These are phyloP conservation scores for Leccinum variicolor DNA, from an alignment of 768 basidiomycete genomes.

Conservation along the genomic window DNA sequence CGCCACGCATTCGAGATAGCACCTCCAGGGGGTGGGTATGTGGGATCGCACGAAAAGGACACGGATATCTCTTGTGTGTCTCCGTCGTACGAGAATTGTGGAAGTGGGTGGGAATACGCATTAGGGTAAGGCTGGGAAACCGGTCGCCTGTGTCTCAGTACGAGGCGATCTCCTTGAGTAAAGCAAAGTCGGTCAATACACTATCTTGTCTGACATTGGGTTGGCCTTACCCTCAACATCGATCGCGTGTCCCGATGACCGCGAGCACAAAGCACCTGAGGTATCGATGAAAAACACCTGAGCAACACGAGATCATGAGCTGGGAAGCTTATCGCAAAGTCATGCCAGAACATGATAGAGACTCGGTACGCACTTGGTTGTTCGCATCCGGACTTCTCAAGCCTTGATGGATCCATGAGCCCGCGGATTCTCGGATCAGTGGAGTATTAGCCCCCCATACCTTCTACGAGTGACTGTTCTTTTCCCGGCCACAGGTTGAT, in stretches of 20 bases:
- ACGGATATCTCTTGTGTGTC: conserved; percentile 58
- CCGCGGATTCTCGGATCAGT: background rate
- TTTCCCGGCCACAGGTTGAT: conserved; percentile 69
- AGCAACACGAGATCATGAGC: background rate
- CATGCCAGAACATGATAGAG: background rate
- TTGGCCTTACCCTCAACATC: conserved; percentile 63
- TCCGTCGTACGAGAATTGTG: conserved; percentile 59
- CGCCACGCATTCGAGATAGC: conserved; percentile 49
- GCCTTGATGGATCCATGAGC: conserved; percentile 37
- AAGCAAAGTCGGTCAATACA: conserved; percentile 6
- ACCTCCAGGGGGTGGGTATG: conserved; percentile 44
- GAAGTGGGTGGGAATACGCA: conserved; percentile 70
- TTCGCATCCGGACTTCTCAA: conserved; percentile 65
- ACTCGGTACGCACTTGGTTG: conserved; percentile 55
- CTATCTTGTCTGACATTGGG: background rate
- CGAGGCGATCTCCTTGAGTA: conserved; percentile 55
- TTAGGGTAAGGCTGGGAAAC: conserved; percentile 78
- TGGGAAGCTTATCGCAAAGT: background rate
- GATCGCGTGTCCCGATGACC: conserved; percentile 76
- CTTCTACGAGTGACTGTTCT: conserved; percentile 75
- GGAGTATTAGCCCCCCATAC: conserved; percentile 36
- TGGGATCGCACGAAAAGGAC: conserved; percentile 59
- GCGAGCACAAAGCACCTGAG: conserved; percentile 72
- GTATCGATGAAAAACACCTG: conserved; percentile 85
- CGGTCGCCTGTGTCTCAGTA: conserved; percentile 74